These are phyloP conservation scores for Penicillium lagena DNA, from an alignment of 495 filamentous ascomycete genomes.

Conservation along the genomic window DNA sequence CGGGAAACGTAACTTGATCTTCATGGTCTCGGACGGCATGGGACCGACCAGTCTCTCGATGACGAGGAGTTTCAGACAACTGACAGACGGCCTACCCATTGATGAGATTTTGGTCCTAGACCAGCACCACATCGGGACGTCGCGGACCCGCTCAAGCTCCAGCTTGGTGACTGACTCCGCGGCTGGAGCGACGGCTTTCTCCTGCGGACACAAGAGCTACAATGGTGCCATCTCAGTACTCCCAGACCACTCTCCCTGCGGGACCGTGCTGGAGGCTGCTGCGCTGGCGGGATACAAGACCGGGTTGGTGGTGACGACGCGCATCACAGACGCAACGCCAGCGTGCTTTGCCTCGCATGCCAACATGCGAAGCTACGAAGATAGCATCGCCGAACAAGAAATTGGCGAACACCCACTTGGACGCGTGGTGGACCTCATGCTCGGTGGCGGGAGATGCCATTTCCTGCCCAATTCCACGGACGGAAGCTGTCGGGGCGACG, in stretches of 20 bases:
- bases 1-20: conserved; percentile 89
- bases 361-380: conserved; percentile 69
- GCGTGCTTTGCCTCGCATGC: conserved; percentile 93
- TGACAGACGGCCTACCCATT: conserved; percentile 55
- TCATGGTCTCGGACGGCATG: conserved; percentile 99
- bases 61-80: conserved; percentile 77
- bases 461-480: conserved; percentile 75
- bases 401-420: conserved; percentile 82
- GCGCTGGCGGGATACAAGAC: conserved; percentile 88
- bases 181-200: conserved; percentile 93
- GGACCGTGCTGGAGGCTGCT: conserved; percentile 90
- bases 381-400: conserved; percentile 87
- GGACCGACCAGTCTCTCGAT: conserved; percentile 83
- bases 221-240: conserved; percentile 91
- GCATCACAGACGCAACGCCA: conserved; percentile 95
- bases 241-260: conserved; percentile 79
- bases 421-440: conserved; percentile 78
- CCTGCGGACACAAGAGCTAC: conserved; percentile 86
- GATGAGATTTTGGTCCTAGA: conserved; percentile 75
- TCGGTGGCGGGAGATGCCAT: conserved; percentile 90
- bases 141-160: conserved; percentile 73
- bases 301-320: conserved; percentile 89
- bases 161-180: conserved; percentile 90
- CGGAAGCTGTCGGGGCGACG: conserved; percentile 72
- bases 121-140: conserved; percentile 79